Evolutionary conservation across 768 basidiomycete genomes (phyloP), one percentile per base, ranked within the genome.

Genomic region (Suillus clintonianus): DNA sequence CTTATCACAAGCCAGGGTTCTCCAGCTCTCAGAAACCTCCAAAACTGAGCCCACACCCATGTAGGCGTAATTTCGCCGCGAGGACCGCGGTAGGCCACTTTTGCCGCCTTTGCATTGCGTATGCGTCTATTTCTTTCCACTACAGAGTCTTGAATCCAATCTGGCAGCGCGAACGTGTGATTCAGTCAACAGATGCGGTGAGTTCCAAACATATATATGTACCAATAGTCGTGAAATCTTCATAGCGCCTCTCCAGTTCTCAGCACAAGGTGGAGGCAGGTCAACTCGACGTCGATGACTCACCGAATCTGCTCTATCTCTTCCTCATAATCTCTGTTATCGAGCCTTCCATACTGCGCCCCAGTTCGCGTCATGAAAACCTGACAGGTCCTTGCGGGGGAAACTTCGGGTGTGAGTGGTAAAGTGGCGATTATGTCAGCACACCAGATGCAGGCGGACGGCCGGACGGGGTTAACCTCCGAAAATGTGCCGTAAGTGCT

Each of bases 141-240:
- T 48, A 95, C 86, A 3, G 95, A 93, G 78, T 99, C 97, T 71
- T 97, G 92, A 55, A 99, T 92, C 97, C 97, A 99, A 74, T 99
- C 97, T 97, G 69, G 41, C 60, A 41, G 41, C 7, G 27, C 39
- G 54, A 62, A 63, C 62, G 60, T 57, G 19, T 62, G 36, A 58
- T 55, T 66, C 64, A 69, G 59, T 58, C 27, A 66, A 60, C 54
- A 53, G 34, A 65, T 45, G 24, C 15, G 60, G 62, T 59, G 56
- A 41, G n/a, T 60, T 32, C 6, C 51, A 62, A 55, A 66, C 60
- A 32, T 57, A 76, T 82, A 32, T 57, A 76, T 82, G 68, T 72
- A 94, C 95, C 95, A 78, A 97, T 95, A 7, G 95, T 97, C 50
- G 89, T 90, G 74, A 97, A 97, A 79, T 97, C 95, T 76, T 96